phyloP scores from a whole-genome alignment of 495 filamentous ascomycete genomes.

The Penicillium manginii region DNA sequence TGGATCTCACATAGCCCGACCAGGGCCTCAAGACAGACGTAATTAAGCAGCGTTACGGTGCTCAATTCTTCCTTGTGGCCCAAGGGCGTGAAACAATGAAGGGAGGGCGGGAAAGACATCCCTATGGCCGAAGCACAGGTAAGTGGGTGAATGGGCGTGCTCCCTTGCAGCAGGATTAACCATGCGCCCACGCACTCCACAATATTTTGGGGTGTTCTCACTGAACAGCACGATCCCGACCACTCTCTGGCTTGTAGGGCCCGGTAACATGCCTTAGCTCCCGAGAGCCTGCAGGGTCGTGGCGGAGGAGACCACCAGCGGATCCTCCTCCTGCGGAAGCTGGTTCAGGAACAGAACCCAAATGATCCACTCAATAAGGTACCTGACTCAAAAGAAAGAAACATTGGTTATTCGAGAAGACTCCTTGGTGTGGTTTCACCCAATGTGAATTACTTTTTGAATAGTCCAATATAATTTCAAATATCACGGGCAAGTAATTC shows the following conservation, averaged over 20 bases:
- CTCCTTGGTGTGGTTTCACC: no score
- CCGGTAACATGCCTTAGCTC: conserved; percentile 26
- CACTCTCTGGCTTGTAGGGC: background rate
- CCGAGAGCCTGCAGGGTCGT: conserved; percentile 14
- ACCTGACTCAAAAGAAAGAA: background rate
- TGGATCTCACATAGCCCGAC: background rate
- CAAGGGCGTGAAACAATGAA: conserved; percentile 28
- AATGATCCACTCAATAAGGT: conserved; percentile 12
- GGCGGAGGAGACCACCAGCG: conserved; percentile 5
- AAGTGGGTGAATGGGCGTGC: conserved; percentile 4
- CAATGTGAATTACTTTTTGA: no score
- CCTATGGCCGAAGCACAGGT: conserved; percentile 11
- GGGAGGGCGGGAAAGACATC: conserved; percentile 15
- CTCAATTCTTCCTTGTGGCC: conserved; percentile 22
- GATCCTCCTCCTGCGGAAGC: background rate
- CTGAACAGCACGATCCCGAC: background rate
- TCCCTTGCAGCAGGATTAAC: conserved; percentile 26
- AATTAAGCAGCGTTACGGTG: conserved; percentile 15
- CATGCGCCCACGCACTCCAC: conserved; percentile 18
- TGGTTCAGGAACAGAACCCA: conserved; percentile 12
- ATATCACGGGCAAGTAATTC: no score
- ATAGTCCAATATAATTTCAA: no score
- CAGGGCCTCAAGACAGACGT: conserved; percentile 1
- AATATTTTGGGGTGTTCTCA: background rate
- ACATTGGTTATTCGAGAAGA: background rate